These are phyloP conservation scores for Cladosporium sp. DNA, from an alignment of 2,329 filamentous ascomycete species.

Conservation along the genomic window DNA sequence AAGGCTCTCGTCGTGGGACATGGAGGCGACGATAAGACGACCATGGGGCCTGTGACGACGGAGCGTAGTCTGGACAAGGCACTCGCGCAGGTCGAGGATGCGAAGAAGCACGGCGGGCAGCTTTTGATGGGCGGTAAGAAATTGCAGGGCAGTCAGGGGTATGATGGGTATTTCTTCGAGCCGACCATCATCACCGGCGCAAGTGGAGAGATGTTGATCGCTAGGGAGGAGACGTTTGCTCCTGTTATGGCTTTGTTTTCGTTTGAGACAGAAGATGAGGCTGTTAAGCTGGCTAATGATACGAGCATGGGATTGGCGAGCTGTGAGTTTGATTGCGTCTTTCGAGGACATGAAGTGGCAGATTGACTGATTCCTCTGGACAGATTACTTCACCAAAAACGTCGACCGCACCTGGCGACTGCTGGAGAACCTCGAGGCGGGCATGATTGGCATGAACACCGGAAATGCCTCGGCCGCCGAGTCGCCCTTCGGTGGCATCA, in stretches of 20 bases:
- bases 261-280: constrained; percentile 65
- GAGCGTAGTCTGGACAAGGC: constrained; percentile 14
- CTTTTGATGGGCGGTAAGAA: constrained; percentile 13
- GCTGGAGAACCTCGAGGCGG: constrained; percentile 57
- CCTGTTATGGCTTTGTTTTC: constrained; percentile 60
- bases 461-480: constrained; percentile 17
- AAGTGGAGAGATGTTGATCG: constrained; percentile 53
- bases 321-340: no score
- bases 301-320: no score
- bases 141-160: constrained; percentile 10
- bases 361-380: no score
- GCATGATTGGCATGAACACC: constrained; percentile 59
- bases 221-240: constrained; percentile 61
- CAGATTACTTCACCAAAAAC: constrained; percentile 33
- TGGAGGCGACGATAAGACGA: constrained; percentile 15
- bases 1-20: constrained; percentile 18
- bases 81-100: constrained; percentile 11
- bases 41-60: constrained; percentile 13
- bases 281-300: constrained; percentile 55
- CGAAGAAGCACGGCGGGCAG: constrained; percentile 11
- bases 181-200: constrained; percentile 62
- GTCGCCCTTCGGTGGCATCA: constrained; percentile 46
- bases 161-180: constrained; percentile 63
- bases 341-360: no score
- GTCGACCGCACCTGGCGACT: constrained; percentile 31